Evolutionary conservation across 192 early-diverging fungal genomes (phyloP).

Genomic region (Gorgonomyces haynaldii): DNA sequence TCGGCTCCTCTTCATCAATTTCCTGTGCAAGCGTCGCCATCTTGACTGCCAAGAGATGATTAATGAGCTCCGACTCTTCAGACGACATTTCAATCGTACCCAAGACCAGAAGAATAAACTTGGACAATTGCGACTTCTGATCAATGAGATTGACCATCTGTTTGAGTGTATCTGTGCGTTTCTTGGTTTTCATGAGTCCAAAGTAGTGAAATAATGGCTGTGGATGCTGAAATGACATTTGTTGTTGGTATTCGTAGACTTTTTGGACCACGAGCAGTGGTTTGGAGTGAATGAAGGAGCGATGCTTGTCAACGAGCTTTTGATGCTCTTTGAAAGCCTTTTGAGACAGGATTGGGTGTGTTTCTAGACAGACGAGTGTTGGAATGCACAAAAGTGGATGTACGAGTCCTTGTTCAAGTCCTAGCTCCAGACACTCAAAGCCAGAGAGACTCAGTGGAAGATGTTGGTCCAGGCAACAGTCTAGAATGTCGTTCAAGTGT

Average conservation of each 20-base stretch:
- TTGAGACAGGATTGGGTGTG: slow-evolving; percentile 57
- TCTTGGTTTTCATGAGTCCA: too few species aligned
- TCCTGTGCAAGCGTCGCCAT: too few species aligned
- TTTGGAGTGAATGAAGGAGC: slow-evolving; percentile 72
- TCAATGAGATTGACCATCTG: too few species aligned
- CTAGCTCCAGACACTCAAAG: slow-evolving; percentile 66
- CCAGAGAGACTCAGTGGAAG: slow-evolving; percentile 46
- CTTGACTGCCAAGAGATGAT: too few species aligned
- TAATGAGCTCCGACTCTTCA: too few species aligned
- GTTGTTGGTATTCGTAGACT: slow-evolving; percentile 69
- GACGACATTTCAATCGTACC: too few species aligned
- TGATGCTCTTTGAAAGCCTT: slow-evolving; percentile 62
- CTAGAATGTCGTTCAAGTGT: slow-evolving; percentile 65
- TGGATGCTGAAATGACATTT: too few species aligned
- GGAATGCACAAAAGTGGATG: slow-evolving; percentile 85
- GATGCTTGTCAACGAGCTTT: slow-evolving; percentile 69
- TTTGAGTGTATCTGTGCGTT: too few species aligned
- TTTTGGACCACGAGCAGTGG: slow-evolving; percentile 62
- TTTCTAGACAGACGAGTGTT: slow-evolving; percentile 73
- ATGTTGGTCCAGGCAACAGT: slow-evolving; percentile 48
- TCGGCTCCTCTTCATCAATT: too few species aligned
- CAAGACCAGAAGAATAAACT: too few species aligned
- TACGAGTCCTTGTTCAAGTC: slow-evolving; percentile 76
- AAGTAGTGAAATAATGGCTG: too few species aligned
- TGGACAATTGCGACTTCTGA: too few species aligned